Evolutionary conservation across 352 stramenopile species (phyloP).

Genomic region (Phytophthora cactorum): DNA sequence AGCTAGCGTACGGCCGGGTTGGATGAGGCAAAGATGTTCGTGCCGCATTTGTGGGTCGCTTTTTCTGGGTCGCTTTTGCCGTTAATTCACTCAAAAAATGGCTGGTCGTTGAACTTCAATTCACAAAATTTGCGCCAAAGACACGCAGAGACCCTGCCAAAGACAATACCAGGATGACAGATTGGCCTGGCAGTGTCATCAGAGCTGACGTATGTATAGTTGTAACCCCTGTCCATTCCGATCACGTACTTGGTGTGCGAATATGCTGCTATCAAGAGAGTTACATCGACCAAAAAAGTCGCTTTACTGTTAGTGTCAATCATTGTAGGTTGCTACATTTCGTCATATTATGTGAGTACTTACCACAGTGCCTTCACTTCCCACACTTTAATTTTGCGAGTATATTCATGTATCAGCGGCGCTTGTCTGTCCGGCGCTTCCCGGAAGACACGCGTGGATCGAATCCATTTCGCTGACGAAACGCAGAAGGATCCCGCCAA

Average conservation of each 20-base stretch:
- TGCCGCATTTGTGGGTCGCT: neutral
- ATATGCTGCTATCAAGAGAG: no score
- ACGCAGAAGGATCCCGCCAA: constrained; percentile 10
- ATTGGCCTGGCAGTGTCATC: neutral
- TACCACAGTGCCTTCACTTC: no score
- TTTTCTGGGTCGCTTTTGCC: neutral
- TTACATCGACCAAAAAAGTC: no score
- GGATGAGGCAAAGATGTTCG: neutral
- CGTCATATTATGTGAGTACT: no score
- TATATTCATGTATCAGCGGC: no score
- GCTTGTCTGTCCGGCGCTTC: neutral
- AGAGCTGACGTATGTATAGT: neutral
- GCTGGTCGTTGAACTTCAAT: constrained; percentile 10
- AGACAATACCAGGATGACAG: constrained; percentile 1
- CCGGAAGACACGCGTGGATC: constrained; percentile 1
- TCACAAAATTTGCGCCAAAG: constrained; percentile 24
- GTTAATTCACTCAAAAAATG: constrained; percentile 26
- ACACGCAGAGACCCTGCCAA: neutral
- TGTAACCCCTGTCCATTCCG: constrained; percentile 7
- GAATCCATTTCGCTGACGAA: constrained; percentile 10
- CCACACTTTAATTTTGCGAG: no score
- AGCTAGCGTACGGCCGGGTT: neutral
- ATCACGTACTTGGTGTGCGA: neutral
- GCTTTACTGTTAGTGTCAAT: no score
- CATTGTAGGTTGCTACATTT: no score